Evolutionary conservation across 768 basidiomycete genomes (phyloP).

Genomic region (Termitomyces sp.): DNA sequence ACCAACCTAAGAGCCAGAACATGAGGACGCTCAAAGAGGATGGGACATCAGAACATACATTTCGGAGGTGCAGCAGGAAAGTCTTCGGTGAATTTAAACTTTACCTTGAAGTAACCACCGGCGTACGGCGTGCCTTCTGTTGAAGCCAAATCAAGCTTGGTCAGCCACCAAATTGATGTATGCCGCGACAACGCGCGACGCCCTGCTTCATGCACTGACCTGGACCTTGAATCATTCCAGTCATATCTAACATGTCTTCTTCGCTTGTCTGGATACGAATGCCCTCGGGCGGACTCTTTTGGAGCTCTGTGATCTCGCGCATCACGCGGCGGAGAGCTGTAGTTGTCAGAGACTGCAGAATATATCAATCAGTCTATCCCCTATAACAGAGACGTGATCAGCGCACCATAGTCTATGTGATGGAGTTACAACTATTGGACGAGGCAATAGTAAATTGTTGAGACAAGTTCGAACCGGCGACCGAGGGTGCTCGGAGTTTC

Average conservation of each 20-base stretch:
- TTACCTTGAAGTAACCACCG: slow-evolving; percentile 63
- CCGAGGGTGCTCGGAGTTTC: slow-evolving; percentile 4
- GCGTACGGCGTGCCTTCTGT: slow-evolving; percentile 62
- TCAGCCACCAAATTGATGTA: slow-evolving; percentile 18
- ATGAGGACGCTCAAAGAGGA: slow-evolving; percentile 3
- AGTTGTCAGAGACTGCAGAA: slow-evolving; percentile 37
- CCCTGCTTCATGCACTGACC: slow-evolving; percentile 42
- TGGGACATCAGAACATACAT: slow-evolving; percentile 46
- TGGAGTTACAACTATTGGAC: neutral
- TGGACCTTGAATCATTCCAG: slow-evolving; percentile 86
- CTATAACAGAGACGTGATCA: neutral
- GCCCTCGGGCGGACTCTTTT: slow-evolving; percentile 84
- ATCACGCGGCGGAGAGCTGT: slow-evolving; percentile 78
- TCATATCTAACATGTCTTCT: slow-evolving; percentile 84
- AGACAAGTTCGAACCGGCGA: slow-evolving; percentile 2
- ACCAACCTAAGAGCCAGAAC: slow-evolving; percentile 55
- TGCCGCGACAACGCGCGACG: slow-evolving; percentile 16
- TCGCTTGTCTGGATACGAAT: slow-evolving; percentile 83
- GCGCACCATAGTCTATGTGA: slow-evolving; percentile 13
- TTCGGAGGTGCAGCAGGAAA: slow-evolving; percentile 93
- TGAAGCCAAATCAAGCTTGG: slow-evolving; percentile 13
- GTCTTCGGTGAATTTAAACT: slow-evolving; percentile 89
- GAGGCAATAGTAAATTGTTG: slow-evolving; percentile 5
- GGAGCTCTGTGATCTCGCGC: slow-evolving; percentile 78
- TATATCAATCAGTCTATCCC: neutral